Conservation (phyloP, 257 asterid genomes). For the Solanum corneliomulleri region DNA sequence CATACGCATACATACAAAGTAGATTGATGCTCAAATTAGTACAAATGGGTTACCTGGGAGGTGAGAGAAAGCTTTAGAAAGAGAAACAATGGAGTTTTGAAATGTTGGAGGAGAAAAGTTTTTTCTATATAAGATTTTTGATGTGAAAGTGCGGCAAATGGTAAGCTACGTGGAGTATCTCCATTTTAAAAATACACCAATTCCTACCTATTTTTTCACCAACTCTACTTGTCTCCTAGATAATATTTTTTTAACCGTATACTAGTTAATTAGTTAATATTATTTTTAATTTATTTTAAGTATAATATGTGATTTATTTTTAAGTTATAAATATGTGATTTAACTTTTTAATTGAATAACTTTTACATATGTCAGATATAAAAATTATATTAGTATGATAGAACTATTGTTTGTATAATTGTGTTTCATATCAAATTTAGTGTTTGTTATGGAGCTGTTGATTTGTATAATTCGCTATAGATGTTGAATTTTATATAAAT, state of each 20-base stretch:
- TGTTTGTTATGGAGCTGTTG: no score
- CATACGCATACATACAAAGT: not conserved
- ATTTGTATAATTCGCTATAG: no score
- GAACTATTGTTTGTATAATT: no score
- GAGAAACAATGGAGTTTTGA: not conserved
- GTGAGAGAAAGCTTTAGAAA: not conserved
- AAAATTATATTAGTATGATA: no score
- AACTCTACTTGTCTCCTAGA: not conserved
- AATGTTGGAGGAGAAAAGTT: not conserved
- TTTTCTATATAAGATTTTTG: not conserved
- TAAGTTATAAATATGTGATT: no score
- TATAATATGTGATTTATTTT: no score
- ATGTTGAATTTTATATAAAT: no score
- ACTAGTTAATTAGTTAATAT: not conserved
- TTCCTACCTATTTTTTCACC: not conserved
- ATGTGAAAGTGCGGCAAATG: not conserved
- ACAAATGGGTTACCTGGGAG: not conserved
- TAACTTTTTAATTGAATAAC: no score
- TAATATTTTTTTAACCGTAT: no score
- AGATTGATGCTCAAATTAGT: not conserved
- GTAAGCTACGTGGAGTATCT: not conserved
- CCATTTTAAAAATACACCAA: not conserved
- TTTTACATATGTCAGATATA: no score
- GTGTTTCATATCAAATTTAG: no score
- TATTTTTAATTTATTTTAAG: no score